These are phyloP conservation scores for Tinospora cordifolia DNA, from an alignment of 164 flowering plant genomes.

Conservation along the genomic window DNA sequence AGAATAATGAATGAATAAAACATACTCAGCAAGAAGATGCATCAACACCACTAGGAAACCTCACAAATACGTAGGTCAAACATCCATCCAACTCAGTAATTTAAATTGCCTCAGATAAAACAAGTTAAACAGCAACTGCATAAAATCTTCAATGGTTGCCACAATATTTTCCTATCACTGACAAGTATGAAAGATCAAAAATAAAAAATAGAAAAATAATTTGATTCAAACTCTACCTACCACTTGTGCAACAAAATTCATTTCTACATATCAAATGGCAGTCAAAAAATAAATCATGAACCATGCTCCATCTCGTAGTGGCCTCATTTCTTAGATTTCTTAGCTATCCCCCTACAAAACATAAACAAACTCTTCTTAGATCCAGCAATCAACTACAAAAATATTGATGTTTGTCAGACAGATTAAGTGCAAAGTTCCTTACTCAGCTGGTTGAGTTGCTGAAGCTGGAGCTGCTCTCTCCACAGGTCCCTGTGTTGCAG, in stretches of 20 bases:
- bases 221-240: not conserved
- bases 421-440: conserved; percentile 14
- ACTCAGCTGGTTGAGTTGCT: conserved; percentile 44
- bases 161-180: no score
- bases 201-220: not conserved
- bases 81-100: no score
- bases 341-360: conserved; percentile 11
- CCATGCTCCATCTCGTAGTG: not conserved
- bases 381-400: not conserved
- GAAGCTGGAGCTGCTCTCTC: conserved; percentile 31
- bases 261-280: not conserved
- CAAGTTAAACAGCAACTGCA: no score
- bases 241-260: not conserved
- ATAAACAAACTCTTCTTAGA: not conserved
- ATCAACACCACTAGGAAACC: no score
- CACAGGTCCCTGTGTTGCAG: conserved; percentile 42
- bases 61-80: no score
- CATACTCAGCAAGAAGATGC: no score
- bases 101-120: no score
- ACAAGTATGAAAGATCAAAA: not conserved
- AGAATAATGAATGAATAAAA: no score
- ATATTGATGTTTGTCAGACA: not conserved
- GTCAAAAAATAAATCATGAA: not conserved
- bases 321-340: conserved; percentile 17
- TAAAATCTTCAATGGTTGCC: no score